Percentiles rank a stretch among this genome's conserved stretches.
These are phyloP conservation scores for Pulveroboletus frians DNA, from an alignment of 768 basidiomycete species.

Conservation along the genomic window DNA sequence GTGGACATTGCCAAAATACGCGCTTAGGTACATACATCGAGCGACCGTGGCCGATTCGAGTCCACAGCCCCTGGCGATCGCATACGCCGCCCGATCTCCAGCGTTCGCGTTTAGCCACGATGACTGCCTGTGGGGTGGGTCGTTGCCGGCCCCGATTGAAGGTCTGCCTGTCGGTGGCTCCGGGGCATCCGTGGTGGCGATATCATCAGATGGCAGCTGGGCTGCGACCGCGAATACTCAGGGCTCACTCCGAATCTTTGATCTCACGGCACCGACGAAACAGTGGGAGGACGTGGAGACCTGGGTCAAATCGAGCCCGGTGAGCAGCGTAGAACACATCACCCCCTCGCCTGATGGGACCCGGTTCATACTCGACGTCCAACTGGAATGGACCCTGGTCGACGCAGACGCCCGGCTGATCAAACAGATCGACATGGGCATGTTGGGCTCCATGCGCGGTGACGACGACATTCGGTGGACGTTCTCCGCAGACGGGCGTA, in stretches of 20 bases:
- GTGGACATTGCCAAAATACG: constrained; percentile 1
- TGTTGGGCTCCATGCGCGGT: not conserved
- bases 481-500: constrained; percentile 13
- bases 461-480: not conserved
- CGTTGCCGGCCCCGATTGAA: not conserved
- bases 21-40: not conserved
- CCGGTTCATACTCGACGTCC: constrained; percentile 4
- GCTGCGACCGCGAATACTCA: constrained; percentile 5
- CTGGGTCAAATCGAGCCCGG: not conserved
- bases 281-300: constrained; percentile 1
- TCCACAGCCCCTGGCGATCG: not conserved
- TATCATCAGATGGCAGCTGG: constrained; percentile 21
- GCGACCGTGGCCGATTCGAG: too few species aligned
- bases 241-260: constrained; percentile 8
- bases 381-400: not conserved
- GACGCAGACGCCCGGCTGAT: constrained; percentile 1
- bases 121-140: not conserved
- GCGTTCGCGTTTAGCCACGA: constrained; percentile 1
- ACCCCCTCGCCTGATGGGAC: constrained; percentile 7
- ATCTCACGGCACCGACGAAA: not conserved
- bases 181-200: not conserved
- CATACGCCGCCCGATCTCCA: constrained; percentile 4
- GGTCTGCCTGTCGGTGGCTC: not conserved
- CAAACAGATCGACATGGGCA: constrained; percentile 8
- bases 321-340: not conserved